These are phyloP conservation scores for Mucor saturninus DNA, from an alignment of 371 early-diverging fungal species.

Conservation along the genomic window DNA sequence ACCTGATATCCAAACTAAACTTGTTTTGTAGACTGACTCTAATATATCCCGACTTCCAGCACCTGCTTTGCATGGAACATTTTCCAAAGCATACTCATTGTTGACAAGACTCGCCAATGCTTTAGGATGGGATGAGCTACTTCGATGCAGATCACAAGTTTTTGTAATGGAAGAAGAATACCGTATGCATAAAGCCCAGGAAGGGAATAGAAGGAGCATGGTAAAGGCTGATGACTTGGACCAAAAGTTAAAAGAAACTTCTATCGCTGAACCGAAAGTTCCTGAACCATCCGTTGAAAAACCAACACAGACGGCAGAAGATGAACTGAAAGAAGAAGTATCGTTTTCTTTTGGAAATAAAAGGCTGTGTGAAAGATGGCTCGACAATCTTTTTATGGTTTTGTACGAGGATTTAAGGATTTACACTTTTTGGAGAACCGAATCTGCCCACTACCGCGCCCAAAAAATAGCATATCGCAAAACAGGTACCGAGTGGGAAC, in stretches of 20 bases:
- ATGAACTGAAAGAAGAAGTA: constrained; percentile 2
- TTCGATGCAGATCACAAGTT: constrained; percentile 80
- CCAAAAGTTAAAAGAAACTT: constrained; percentile 1
- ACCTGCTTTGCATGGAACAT: constrained; percentile 89
- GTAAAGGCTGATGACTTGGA: not conserved
- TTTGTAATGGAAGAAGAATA: constrained; percentile 99
- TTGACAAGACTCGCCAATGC: constrained; percentile 78
- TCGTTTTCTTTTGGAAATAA: constrained; percentile 83
- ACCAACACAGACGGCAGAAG: not conserved
- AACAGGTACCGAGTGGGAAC: constrained; percentile 95
- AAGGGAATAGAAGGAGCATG: constrained; percentile 37
- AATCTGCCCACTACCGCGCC: constrained; percentile 67
- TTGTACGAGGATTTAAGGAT: constrained; percentile 95
- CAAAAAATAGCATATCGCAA: constrained; percentile 84
- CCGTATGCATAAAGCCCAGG: constrained; percentile 70
- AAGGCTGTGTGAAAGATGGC: constrained; percentile 98
- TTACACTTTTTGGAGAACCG: constrained; percentile 87
- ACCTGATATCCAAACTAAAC: too few relatives aligned
- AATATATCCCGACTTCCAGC: constrained; percentile 83
- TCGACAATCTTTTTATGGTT: constrained; percentile 97
- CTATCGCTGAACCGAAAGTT: not conserved
- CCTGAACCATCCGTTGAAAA: not conserved
- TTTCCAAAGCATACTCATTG: constrained; percentile 85
- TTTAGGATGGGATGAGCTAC: constrained; percentile 95
- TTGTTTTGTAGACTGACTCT: constrained; percentile 36